These are phyloP conservation scores for Aspergillus sergii DNA, from an alignment of 2,329 filamentous ascomycete genomes.

Conservation along the genomic window DNA sequence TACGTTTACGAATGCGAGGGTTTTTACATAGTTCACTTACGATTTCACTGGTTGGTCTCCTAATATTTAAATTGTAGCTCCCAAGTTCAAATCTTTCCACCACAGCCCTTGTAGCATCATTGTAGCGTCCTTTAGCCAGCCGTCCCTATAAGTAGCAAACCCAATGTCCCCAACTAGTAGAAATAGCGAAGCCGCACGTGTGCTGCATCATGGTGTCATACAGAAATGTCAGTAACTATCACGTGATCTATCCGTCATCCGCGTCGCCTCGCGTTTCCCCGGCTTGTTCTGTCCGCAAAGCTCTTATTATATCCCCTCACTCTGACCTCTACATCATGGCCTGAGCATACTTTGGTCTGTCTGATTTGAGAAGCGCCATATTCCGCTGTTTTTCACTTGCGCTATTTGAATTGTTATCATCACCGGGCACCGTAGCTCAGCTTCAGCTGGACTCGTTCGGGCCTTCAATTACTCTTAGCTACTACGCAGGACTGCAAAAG, in stretches of 20 bases:
- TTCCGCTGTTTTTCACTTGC: neutral
- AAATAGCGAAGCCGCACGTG: neutral
- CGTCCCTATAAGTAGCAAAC: neutral
- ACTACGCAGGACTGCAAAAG: neutral
- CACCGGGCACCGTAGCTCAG: no score
- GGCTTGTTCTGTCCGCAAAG: slow-evolving; percentile 18
- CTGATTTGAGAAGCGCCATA: neutral
- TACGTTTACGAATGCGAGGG: slow-evolving; percentile 33
- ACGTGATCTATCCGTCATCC: slow-evolving; percentile 20
- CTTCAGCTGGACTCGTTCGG: neutral
- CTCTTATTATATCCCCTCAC: slow-evolving; percentile 5
- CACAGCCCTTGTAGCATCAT: neutral
- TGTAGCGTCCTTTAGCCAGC: neutral
- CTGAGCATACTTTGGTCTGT: neutral
- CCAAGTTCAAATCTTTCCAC: slow-evolving; percentile 10
- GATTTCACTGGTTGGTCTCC: slow-evolving; percentile 28
- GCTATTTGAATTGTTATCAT: neutral
- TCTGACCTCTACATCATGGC: slow-evolving; percentile 2
- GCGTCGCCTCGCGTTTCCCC: slow-evolving; percentile 26
- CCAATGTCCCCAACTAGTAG: no score
- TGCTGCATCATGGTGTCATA: neutral
- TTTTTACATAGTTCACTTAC: slow-evolving; percentile 27
- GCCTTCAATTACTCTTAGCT: neutral
- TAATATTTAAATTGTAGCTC: slow-evolving; percentile 32
- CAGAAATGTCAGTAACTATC: neutral